Base-by-base conservation (phyloP, 345 rosid genomes). In the Melastoma malabathricum region DNA sequence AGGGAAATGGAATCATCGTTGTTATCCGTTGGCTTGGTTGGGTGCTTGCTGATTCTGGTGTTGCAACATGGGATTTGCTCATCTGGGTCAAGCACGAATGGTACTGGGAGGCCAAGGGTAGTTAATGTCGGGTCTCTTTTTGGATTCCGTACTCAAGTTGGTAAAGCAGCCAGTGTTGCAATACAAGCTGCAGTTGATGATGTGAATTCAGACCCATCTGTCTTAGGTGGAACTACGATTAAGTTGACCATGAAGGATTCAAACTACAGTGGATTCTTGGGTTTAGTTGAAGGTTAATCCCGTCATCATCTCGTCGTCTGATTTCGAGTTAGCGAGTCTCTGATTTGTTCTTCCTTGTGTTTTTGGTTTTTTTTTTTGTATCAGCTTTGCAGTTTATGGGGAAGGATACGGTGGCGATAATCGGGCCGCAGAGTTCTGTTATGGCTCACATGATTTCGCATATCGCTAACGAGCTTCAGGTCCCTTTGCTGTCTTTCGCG, bases 401-500 rank as follows among this genome's bases (percentile, higher is more conserved):
- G 65, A 51, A 76, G 61, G 77, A 78, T 60, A 80, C 71, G 38
- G 89, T 80, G 60, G 83, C 92, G 19, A 59, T 89, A 51, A 72
- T 86, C 18, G 96, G 97, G 27, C 88, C 97, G 14, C 76, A 73
- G 60, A 83, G 94, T 45, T 86, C 96, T 43, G 66, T 74, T 19
- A 70, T 83, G 46, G 97, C 97, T 65, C 95, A 81, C 61, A 76
- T 71, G 64, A 43, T 82, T 56, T 73, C 94, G 12, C 62, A 62
- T 57, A 63, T 83, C 15, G 86, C 75, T 14, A 75, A 75, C 58
- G 76, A 81, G 27, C 80, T 89, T 45, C 76, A 78, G 46, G 70
- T 89, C 51, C 97, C 97, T 18, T 81, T 79, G 16, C 46, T 89
- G 53, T 89, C 97, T 17, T 86, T 67, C 63, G 90, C 84, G 38